Evolutionary conservation across 2,329 filamentous ascomycete genomes (phyloP), one percentile per base, ranked within the genome.

Genomic region (Fusarium duplospermum): DNA sequence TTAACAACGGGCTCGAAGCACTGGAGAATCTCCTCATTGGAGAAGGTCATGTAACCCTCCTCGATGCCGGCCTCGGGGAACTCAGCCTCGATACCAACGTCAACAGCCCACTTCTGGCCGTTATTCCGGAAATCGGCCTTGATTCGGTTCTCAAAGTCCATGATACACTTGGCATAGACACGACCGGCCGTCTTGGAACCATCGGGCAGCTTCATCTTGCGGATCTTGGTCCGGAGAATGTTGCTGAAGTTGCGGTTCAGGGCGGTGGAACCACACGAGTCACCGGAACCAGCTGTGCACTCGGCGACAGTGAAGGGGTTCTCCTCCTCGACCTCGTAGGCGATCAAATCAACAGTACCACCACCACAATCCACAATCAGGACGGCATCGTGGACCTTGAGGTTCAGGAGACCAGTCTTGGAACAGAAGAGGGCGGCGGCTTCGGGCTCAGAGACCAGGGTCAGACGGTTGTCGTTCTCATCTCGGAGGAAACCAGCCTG

Each of bases 51-150:
- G 87, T 98, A 98, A 60, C 96, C 96, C 84, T 99, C 96, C 85
- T 98, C 96, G 77, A 99, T 98, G 77, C 95, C 95, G 35, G 96
- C 96, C 81, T 98, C 96, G 42, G 96, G 96, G 86, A 97, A 98
- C 81, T 98, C 96, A 50, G 96, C 95, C 87, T 99, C 96, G 79
- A 99, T 98, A 81, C 96, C 96, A 59, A 99, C 96, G 82, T 99
- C 96, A 22, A 98, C 95, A 52, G 96, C 96, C 96, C 96, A 98
- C 84, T 98, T 98, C 84, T 98, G 96, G 59, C 96, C 95, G 83
- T 98, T 98, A 87, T 98, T 98, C 75, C 96, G 92, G 92, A 99
- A 99, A 84, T 98, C 96, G 59, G 96, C 96, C 89, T 99, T 99
- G 89, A 99, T 98, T 83, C 96, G 89, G 89, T 98, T 98, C 87